Evolutionary conservation across 2,329 filamentous ascomycete species (phyloP), one percentile per base, ranked within the genome.

Genomic region (Apiospora kogelbergensis): DNA sequence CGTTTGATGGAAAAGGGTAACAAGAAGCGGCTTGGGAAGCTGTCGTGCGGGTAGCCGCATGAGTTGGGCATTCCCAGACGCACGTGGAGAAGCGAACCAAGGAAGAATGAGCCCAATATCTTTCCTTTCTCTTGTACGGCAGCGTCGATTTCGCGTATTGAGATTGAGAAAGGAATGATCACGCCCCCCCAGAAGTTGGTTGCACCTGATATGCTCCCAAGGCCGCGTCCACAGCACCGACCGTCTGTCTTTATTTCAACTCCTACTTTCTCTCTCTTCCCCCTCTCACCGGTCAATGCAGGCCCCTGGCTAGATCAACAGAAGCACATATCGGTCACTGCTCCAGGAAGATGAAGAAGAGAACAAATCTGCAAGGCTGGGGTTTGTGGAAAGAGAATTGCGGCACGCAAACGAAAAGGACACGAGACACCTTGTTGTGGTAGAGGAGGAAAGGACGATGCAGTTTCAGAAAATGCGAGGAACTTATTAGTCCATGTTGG

Each of bases 401-500:
- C 53, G 53, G 30, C 53, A 60, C 53, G 53, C 53, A 60, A 60
- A 60, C 53, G 53, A 60, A 60, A 33, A 33, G 26, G 17, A 37
- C 20, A 33, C 30, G 6, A 11, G 30, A 17, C 53, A 33, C 26
- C 53, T 33, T n/a, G 53, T 37, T 37, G 53, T 60, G 30, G 53
- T 37, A 37, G 30, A 60, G 53, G 53, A 37, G 53, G 30, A 60
- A 60, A 60, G 53, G 22, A 20, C 53, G 3, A 37, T 60, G 20
- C 26, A n/a, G 53, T 60, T 60, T 60, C 53, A 60, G 53, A 37
- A 60, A 37, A 60, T 60, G 53, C 53, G 53, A 60, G 53, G 53
- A 60, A 60, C 53, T 37, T 37, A 13, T 37, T 37, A 60, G 53
- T 60, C 53, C 15, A 37, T n/a, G 17, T n/a, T 37, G 30, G 17